Conservation (phyloP, 2,329 filamentous ascomycete genomes). For the Colletotrichum agaves region DNA sequence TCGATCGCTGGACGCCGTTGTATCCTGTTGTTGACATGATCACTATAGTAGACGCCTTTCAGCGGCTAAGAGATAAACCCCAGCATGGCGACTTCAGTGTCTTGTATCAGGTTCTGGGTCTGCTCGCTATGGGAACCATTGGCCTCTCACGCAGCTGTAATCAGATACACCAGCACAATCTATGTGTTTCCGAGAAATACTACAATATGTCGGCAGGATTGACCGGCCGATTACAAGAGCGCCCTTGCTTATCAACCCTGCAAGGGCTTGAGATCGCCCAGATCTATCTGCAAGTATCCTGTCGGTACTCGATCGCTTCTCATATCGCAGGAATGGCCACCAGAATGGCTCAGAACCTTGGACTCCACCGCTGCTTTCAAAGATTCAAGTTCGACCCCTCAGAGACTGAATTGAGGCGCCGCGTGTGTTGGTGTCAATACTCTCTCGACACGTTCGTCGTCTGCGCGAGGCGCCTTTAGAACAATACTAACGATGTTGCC, state of each 20-base stretch:
- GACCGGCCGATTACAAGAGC: conserved; percentile 34
- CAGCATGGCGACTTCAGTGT: conserved; percentile 13
- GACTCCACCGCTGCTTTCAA: conserved; percentile 42
- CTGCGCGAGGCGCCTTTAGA: neutral
- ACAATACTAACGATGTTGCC: neutral
- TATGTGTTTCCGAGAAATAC: conserved; percentile 40
- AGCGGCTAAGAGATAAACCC: neutral
- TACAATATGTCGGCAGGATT: conserved; percentile 38
- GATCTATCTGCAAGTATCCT: conserved; percentile 41
- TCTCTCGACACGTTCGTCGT: conserved; percentile 40
- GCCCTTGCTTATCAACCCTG: conserved; percentile 39
- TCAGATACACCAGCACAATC: conserved; percentile 38
- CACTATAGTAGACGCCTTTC: conserved; percentile 34
- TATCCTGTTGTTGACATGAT: conserved; percentile 40
- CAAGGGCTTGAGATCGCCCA: conserved; percentile 41
- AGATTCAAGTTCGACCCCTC: conserved; percentile 43
- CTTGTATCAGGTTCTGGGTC: conserved; percentile 37
- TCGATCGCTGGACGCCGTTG: conserved; percentile 38
- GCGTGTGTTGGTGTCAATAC: conserved; percentile 44
- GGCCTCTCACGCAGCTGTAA: conserved; percentile 31
- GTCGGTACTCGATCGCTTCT: conserved; percentile 39
- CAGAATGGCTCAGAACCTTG: conserved; percentile 41
- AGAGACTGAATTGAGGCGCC: conserved; percentile 41
- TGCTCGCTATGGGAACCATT: conserved; percentile 40
- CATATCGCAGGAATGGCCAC: conserved; percentile 42